Evolutionary conservation across 192 early-diverging fungal species (phyloP).

Genomic region (Podila epigama): DNA sequence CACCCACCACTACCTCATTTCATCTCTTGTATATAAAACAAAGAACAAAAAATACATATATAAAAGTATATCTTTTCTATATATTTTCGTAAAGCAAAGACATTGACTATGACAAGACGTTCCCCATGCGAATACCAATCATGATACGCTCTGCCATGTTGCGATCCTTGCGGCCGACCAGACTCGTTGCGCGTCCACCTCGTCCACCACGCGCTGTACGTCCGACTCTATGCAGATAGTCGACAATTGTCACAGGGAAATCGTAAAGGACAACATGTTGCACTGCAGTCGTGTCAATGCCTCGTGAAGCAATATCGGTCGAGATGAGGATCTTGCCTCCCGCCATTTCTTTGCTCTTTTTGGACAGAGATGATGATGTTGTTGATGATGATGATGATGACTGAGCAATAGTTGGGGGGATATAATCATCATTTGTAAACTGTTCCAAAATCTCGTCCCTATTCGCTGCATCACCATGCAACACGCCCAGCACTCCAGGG

Average conservation of each 20-base stretch:
- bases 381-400: neutral
- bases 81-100: no score
- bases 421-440: slow-evolving; percentile 44
- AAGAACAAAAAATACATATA: neutral
- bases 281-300: slow-evolving; percentile 87
- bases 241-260: slow-evolving; percentile 88
- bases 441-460: slow-evolving; percentile 50
- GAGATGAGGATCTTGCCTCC: slow-evolving; percentile 75
- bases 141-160: slow-evolving; percentile 72
- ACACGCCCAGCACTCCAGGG: slow-evolving; percentile 52
- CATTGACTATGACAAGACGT: slow-evolving; percentile 54
- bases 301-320: slow-evolving; percentile 91
- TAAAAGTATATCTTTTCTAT: neutral
- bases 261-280: slow-evolving; percentile 91
- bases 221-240: slow-evolving; percentile 93
- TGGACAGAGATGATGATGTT: neutral
- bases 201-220: slow-evolving; percentile 87
- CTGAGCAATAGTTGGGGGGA: slow-evolving; percentile 5
- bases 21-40: no score
- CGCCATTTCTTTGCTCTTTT: slow-evolving; percentile 14
- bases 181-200: slow-evolving; percentile 79
- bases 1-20: no score
- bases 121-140: slow-evolving; percentile 59
- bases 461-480: slow-evolving; percentile 52
- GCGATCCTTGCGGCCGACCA: slow-evolving; percentile 79